These are phyloP conservation scores for Trichoderma atroviride DNA, from an alignment of 2,329 filamentous ascomycete genomes.

Conservation along the genomic window DNA sequence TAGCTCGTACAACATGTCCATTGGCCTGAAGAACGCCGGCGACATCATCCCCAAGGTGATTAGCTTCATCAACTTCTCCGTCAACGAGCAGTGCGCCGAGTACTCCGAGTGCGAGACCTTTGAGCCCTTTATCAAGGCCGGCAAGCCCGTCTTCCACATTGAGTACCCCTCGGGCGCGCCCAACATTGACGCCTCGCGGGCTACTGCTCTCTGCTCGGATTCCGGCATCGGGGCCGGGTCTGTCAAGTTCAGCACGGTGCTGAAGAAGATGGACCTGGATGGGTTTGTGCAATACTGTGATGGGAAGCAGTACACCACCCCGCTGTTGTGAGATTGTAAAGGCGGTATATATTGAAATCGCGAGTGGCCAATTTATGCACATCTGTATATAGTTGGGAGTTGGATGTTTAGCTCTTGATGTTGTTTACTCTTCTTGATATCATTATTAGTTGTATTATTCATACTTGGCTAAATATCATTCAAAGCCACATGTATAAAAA, in stretches of 20 bases:
- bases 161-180: conserved; percentile 64
- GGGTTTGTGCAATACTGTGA: conserved; percentile 64
- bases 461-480: background rate
- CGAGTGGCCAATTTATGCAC: background rate
- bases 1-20: conserved; percentile 56
- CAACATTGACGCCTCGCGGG: conserved; percentile 38
- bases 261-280: conserved; percentile 67
- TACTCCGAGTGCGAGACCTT: conserved; percentile 63
- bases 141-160: conserved; percentile 73
- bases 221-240: conserved; percentile 45
- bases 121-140: conserved; percentile 57
- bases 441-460: background rate
- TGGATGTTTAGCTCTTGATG: background rate
- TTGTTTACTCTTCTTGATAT: background rate
- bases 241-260: conserved; percentile 61
- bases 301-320: conserved; percentile 37
- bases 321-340: background rate
- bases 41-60: conserved; percentile 56
- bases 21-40: conserved; percentile 70
- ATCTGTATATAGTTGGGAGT: background rate
- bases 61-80: conserved; percentile 62
- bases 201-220: conserved; percentile 48
- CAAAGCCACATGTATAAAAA: background rate
- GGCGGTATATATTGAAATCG: background rate
- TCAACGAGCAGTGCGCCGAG: conserved; percentile 70